Base-by-base conservation (phyloP, 768 basidiomycete genomes). In the Kwoniella newhampshirensis region DNA sequence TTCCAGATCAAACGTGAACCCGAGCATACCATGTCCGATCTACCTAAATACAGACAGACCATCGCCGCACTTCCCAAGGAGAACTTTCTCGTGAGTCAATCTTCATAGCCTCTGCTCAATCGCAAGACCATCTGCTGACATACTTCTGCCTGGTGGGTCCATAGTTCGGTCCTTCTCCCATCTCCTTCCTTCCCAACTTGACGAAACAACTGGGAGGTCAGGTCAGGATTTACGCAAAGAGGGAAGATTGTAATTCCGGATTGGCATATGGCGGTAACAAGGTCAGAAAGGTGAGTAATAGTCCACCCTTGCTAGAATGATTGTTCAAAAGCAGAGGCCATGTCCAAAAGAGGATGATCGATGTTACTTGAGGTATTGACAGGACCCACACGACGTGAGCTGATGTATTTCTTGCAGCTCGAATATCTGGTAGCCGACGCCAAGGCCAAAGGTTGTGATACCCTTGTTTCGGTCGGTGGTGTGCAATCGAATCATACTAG, bases 191-290 rank as follows among this genome's bases (percentile, higher is more conserved):
- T 27, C 60, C 63, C 20, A 53, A 57, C 7, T 36, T 69, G 25
- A 62, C 62, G 17, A 50, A 41, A 18, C 25, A 26, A 12, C 54
- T 69, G 12, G 64, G 67, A 20, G 67, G 62, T 8, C 20, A 64
- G 32, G 67, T 66, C 17, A 54, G 51, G 20, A 60, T 69, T 25
- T 66, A 55, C 28, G 67, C 67, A 0, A 69, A 69, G 53, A 41
- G 67, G 39, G 67, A 69, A 25, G 67, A 69, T 37, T 60, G 59
- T 56, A 69, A 69, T 48, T 66, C 64, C 11, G 63, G 63, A 18
- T 51, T 69, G 13, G 67, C 67, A 26, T 64, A 61, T 49, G 67
- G 67, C 20, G 67, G 67, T 21, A 69, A 69, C 48, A 69, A 69
- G 42, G 64, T 66, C 42, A 53, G 64, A 42, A 63, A 63, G 60